phyloP scores from a whole-genome alignment of 2,329 filamentous ascomycete species.

The Leptographium lundbergii region DNA sequence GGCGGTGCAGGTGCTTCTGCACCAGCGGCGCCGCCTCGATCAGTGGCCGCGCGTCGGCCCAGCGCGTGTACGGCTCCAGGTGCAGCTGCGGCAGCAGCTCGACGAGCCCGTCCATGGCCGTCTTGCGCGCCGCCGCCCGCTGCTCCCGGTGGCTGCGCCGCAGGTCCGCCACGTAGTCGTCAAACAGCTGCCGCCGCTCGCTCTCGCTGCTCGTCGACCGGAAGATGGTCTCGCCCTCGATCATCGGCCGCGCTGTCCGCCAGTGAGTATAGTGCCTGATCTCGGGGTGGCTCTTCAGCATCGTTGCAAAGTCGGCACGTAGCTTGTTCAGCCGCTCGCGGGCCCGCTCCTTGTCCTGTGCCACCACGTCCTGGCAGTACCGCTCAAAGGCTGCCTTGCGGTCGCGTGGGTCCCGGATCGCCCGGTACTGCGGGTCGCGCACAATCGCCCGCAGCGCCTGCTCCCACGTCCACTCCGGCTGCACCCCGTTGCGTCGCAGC shows the following conservation, averaged over 20 bases:
- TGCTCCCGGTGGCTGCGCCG: slow-evolving; percentile 69
- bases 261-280: slow-evolving; percentile 95
- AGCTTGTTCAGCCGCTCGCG: slow-evolving; percentile 88
- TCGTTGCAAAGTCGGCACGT: slow-evolving; percentile 84
- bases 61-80: slow-evolving; percentile 85
- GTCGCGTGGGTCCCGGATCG: slow-evolving; percentile 84
- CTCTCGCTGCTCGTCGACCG: slow-evolving; percentile 77
- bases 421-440: slow-evolving; percentile 83
- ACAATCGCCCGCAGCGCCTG: slow-evolving; percentile 76
- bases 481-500: slow-evolving; percentile 70
- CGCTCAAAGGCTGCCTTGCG: slow-evolving; percentile 88
- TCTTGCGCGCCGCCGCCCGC: slow-evolving; percentile 59
- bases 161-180: slow-evolving; percentile 80
- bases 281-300: slow-evolving; percentile 92
- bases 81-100: slow-evolving; percentile 67
- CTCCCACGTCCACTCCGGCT: slow-evolving; percentile 87
- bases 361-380: slow-evolving; percentile 78
- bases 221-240: slow-evolving; percentile 92
- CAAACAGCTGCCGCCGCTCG: slow-evolving; percentile 80
- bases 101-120: slow-evolving; percentile 73
- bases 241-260: slow-evolving; percentile 89
- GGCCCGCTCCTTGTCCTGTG: slow-evolving; percentile 87
- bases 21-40: slow-evolving; percentile 69
- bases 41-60: slow-evolving; percentile 77
- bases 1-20: slow-evolving; percentile 32